These are phyloP conservation scores for Tricholoma matsutake DNA, from an alignment of 768 basidiomycete genomes.

Conservation along the genomic window DNA sequence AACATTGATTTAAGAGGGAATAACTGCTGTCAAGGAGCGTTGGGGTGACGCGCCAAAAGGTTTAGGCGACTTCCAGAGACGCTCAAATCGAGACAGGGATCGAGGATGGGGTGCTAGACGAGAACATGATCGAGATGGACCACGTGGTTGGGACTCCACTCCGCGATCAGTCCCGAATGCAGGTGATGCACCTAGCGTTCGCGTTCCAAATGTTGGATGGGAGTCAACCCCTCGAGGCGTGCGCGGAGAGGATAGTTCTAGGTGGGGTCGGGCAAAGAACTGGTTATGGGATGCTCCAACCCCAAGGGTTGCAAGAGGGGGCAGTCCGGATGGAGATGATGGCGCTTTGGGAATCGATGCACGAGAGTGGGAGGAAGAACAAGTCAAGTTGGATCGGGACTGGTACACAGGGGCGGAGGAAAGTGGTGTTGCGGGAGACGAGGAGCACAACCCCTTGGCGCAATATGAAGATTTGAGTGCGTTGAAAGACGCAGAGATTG, in stretches of 20 bases:
- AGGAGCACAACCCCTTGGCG: conserved; percentile 88
- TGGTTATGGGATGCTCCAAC: conserved; percentile 83
- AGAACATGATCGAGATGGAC: conserved; percentile 27
- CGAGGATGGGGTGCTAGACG: conserved; percentile 47
- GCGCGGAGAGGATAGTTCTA: conserved; percentile 51
- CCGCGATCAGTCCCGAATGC: conserved; percentile 54
- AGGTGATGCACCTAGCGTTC: conserved; percentile 75
- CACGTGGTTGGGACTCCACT: conserved; percentile 53
- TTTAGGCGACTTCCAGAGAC: conserved; percentile 90
- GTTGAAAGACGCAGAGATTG: conserved; percentile 71
- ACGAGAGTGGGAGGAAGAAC: conserved; percentile 97
- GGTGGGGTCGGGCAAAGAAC: conserved; percentile 60
- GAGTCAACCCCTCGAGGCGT: conserved; percentile 81
- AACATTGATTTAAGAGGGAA: conserved; percentile 54
- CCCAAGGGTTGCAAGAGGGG: conserved; percentile 62
- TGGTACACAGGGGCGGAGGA: conserved; percentile 96
- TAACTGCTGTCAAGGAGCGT: conserved; percentile 55
- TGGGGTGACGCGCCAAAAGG: conserved; percentile 64
- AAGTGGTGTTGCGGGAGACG: conserved; percentile 80
- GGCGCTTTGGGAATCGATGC: conserved; percentile 63
- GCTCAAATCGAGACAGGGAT: conserved; percentile 75
- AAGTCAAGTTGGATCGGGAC: conserved; percentile 85
- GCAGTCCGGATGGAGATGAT: conserved; percentile 68
- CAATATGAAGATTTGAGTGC: conserved; percentile 86
- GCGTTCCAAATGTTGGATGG: conserved; percentile 92